Conservation (phyloP, 352 stramenopile genomes). For the Phytophthora pistaciae region DNA sequence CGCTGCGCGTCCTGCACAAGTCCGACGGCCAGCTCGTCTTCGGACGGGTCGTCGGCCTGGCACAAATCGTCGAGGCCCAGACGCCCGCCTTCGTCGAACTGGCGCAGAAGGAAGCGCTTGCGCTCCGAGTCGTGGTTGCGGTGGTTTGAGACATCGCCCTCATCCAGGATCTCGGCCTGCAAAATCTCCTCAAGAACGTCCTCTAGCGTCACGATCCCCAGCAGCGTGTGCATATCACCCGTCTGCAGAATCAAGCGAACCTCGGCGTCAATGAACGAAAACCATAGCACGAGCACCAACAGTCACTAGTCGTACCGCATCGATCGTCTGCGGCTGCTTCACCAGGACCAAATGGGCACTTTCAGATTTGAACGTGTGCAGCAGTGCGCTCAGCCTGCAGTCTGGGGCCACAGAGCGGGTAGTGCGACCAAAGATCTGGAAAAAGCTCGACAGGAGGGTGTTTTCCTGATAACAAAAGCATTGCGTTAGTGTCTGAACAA, state of each 20-base stretch:
- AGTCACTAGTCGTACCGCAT: conserved; percentile 26
- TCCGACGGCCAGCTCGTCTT: conserved; percentile 40
- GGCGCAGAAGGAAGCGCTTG: conserved; percentile 54
- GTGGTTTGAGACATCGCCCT: conserved; percentile 84
- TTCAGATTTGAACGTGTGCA: conserved; percentile 95
- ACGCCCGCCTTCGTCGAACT: conserved; percentile 59
- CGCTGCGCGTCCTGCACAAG: conserved; percentile 18
- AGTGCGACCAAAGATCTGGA: conserved; percentile 71
- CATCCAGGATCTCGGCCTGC: conserved; percentile 96
- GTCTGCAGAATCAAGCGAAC: conserved; percentile 26
- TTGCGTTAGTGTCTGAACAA: conserved; percentile 67
- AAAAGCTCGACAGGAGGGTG: conserved; percentile 69
- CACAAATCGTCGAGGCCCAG: conserved; percentile 56
- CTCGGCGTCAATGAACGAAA: not conserved
- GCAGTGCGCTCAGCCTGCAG: conserved; percentile 93
- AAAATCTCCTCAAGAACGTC: conserved; percentile 99
- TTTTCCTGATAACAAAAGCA: conserved; percentile 52
- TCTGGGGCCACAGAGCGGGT: conserved; percentile 89
- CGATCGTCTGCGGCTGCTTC: conserved; percentile 88
- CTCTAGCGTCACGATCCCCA: conserved; percentile 98
- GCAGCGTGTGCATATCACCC: conserved; percentile 94
- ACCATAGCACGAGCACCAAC: not conserved
- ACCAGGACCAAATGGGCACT: conserved; percentile 96
- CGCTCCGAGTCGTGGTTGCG: conserved; percentile 49
- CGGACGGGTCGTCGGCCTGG: conserved; percentile 44